Evolutionary conservation across 441 rosid genomes (phyloP).

Genomic region (Erysimum pusillum): DNA sequence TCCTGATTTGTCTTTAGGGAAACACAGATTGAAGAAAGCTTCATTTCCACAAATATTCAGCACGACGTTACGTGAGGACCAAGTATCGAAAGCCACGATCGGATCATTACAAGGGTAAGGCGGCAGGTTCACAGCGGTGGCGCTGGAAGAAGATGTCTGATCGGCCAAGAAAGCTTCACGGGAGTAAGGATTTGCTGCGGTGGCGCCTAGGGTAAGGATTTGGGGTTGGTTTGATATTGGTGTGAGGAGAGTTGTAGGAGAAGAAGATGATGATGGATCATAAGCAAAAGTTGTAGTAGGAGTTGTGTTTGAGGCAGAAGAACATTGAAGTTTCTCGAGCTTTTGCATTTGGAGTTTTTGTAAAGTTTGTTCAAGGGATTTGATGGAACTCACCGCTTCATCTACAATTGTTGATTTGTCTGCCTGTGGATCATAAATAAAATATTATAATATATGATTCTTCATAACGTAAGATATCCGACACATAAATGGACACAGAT

Average conservation of each 20-base stretch:
- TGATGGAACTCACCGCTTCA: conserved; percentile 74
- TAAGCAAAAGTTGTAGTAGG: conserved; percentile 32
- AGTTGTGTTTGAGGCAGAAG: conserved; percentile 38
- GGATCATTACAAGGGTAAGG: conserved; percentile 39
- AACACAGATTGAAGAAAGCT: conserved; percentile 71
- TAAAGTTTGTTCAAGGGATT: conserved; percentile 61
- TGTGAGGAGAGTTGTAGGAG: conserved; percentile 46
- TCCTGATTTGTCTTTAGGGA: conserved; percentile 54
- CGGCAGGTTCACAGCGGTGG: conserved; percentile 18
- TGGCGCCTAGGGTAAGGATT: conserved; percentile 10
- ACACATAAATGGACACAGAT: not conserved
- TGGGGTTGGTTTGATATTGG: conserved; percentile 36
- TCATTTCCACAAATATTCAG: conserved; percentile 70
- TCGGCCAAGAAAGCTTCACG: conserved; percentile 72
- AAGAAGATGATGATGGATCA: conserved; percentile 41
- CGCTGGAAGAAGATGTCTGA: conserved; percentile 52
- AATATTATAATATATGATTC: conserved; percentile 12
- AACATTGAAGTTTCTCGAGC: conserved; percentile 57
- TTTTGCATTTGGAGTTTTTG: conserved; percentile 64
- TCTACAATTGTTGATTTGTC: conserved; percentile 87
- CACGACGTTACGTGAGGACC: conserved; percentile 76
- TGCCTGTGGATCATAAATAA: conserved; percentile 53
- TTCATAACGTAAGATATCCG: conserved; percentile 33
- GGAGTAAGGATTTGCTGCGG: conserved; percentile 33
- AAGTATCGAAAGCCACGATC: conserved; percentile 63